These are phyloP conservation scores for Ogataea populi-albae DNA, from an alignment of 805 yeast species.

Conservation along the genomic window DNA sequence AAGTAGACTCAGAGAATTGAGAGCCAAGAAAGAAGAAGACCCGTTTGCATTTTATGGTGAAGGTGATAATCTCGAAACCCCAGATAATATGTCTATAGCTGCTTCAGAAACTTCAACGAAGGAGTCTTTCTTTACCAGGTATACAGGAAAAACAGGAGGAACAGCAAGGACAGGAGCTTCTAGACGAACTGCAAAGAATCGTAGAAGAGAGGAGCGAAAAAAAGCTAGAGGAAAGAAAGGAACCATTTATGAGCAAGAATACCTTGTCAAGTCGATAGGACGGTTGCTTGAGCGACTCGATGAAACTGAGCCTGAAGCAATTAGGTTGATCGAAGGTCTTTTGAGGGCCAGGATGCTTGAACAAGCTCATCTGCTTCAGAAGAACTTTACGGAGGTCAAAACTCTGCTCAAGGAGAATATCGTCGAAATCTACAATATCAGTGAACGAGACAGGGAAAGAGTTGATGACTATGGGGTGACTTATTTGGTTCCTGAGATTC, in stretches of 20 bases:
- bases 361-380: constrained; percentile 81
- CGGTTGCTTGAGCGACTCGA: constrained; percentile 80
- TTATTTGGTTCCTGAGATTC: constrained; percentile 72
- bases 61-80: constrained; percentile 62
- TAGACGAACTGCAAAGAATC: constrained; percentile 86
- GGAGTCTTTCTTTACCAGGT: constrained; percentile 90
- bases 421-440: constrained; percentile 73
- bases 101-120: constrained; percentile 91
- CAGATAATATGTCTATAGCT: constrained; percentile 93
- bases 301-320: constrained; percentile 71
- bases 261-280: constrained; percentile 81
- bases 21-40: constrained; percentile 78
- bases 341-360: constrained; percentile 68
- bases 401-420: constrained; percentile 56
- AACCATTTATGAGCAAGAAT: constrained; percentile 95
- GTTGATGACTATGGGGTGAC: constrained; percentile 84
- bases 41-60: constrained; percentile 82
- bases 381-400: constrained; percentile 56
- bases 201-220: constrained; percentile 93
- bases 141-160: constrained; percentile 93
- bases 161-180: constrained; percentile 97
- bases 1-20: constrained; percentile 75
- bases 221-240: constrained; percentile 97
- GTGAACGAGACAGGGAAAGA: constrained; percentile 85
- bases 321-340: constrained; percentile 69